These are phyloP conservation scores for Lagerstroemia speciosa DNA, from an alignment of 345 rosid genomes.

Conservation along the genomic window DNA sequence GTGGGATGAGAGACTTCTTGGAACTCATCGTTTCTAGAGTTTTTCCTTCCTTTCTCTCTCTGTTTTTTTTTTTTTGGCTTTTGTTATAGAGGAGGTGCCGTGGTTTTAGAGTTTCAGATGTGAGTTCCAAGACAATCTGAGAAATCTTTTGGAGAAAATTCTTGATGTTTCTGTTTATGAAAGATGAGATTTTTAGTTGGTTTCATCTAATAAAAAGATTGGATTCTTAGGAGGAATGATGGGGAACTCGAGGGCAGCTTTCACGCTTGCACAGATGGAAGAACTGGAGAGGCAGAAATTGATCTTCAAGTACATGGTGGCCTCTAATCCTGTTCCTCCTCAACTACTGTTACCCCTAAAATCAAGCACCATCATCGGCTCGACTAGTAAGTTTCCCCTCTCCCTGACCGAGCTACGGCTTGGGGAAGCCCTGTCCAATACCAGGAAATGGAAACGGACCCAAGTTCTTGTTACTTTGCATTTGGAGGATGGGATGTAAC, in stretches of 20 bases:
- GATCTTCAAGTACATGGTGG: slow-evolving; percentile 47
- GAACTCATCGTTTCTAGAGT: background rate
- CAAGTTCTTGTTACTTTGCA: background rate
- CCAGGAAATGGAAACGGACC: slow-evolving; percentile 15
- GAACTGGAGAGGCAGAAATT: slow-evolving; percentile 51
- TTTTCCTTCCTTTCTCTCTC: no score
- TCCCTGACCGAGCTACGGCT: background rate
- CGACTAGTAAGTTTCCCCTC: slow-evolving; percentile 12
- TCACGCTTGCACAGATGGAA: slow-evolving; percentile 51
- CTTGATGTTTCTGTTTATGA: background rate
- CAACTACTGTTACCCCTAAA: slow-evolving; percentile 37
- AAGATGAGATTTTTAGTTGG: background rate
- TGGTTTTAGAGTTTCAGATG: background rate
- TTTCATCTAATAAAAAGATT: background rate
- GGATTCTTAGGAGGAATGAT: slow-evolving; percentile 36
- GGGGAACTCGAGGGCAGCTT: slow-evolving; percentile 28
- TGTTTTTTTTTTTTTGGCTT: no score
- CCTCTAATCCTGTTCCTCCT: slow-evolving; percentile 45
- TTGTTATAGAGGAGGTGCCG: no score
- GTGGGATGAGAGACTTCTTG: background rate
- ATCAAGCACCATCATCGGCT: slow-evolving; percentile 18
- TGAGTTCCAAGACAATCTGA: background rate
- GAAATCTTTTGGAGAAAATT: background rate
- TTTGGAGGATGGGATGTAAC: slow-evolving; percentile 4
- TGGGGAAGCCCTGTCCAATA: background rate